Conservation (phyloP, 2,329 filamentous ascomycete species). For the Parafenestella ontariensis region DNA sequence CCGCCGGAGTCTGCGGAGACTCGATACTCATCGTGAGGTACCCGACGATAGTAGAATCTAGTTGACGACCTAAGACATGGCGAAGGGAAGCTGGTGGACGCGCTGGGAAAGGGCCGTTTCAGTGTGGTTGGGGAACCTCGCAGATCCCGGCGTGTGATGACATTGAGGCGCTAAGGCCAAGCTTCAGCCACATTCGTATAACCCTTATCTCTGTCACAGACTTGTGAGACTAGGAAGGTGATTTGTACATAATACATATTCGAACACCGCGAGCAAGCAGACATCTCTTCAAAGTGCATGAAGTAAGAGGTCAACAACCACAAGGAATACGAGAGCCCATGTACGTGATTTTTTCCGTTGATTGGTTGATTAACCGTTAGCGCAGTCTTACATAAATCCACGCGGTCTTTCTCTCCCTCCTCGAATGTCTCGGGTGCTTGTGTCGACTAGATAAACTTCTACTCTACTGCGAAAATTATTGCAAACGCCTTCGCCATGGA, state of each 20-base stretch:
- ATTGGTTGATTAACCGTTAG: background rate
- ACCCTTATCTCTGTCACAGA: background rate
- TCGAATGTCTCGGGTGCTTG: background rate
- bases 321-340: background rate
- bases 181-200: slow-evolving; percentile 14
- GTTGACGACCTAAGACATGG: slow-evolving; percentile 17
- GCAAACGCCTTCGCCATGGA: slow-evolving; percentile 33
- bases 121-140: slow-evolving; percentile 14
- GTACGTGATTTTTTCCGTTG: background rate
- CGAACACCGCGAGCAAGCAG: background rate
- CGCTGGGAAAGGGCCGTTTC: slow-evolving; percentile 4
- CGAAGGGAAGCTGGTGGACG: background rate
- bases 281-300: background rate
- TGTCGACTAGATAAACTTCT: background rate
- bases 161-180: slow-evolving; percentile 20
- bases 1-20: slow-evolving; percentile 37
- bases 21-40: slow-evolving; percentile 35
- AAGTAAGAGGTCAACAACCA: background rate
- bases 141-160: slow-evolving; percentile 17
- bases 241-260: background rate
- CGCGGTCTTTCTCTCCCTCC: background rate
- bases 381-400: background rate
- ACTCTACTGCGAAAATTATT: background rate
- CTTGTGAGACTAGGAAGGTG: background rate
- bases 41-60: background rate